Base-by-base conservation (phyloP, 768 basidiomycete species). In the Termitomyces sp. region DNA sequence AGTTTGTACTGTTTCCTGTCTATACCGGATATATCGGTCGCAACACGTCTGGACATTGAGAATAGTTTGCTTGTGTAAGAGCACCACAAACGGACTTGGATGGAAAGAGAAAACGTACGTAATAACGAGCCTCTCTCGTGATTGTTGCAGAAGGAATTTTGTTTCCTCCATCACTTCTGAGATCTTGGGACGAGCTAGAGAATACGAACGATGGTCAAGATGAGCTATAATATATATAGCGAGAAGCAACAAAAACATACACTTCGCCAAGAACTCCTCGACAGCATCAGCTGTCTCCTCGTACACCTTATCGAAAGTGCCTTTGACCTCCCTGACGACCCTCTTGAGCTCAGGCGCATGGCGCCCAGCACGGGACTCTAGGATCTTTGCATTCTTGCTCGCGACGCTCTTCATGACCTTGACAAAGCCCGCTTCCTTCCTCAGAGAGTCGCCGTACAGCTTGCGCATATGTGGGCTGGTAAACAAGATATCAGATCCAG, bases 401-500 rank as follows among this genome's bases (percentile, higher is more conserved):
- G 95, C 95, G 10, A 95, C 92, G 58, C 81, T 90, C 73, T 95
- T 95, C 71, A 99, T 87, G n/a, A 98, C 95, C 76, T 98, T 97
- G 64, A 96, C 92, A 61, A 98, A 90, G 51, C 97, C 97, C 1
- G 95, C 96, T 57, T 98, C 96, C 72, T 95, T 93, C 61, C 97
- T 87, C 12, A 99, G 76, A 14, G 90, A 86, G 66, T 95, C 86
- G 3, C 97, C 96, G 70, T 99, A 99, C 19, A 98, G 78, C 68
- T 92, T 94, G 59, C 83, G 86, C 97, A 98, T 98, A 73, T 98
- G 97, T n/a, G 97, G 97, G 63, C 96, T 98, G 54, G 44, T 0
- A 16, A 43, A 11, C 4, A 47, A 31, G 29, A 23, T 37, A 41
- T 54, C 49, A 47, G 31, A 37, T 9, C 9, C 38, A 54, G 47